Percentiles rank a stretch among this genome's conserved stretches.
Conservation (phyloP, 129 eudicot species). For the Escallonia herrerae region DNA sequence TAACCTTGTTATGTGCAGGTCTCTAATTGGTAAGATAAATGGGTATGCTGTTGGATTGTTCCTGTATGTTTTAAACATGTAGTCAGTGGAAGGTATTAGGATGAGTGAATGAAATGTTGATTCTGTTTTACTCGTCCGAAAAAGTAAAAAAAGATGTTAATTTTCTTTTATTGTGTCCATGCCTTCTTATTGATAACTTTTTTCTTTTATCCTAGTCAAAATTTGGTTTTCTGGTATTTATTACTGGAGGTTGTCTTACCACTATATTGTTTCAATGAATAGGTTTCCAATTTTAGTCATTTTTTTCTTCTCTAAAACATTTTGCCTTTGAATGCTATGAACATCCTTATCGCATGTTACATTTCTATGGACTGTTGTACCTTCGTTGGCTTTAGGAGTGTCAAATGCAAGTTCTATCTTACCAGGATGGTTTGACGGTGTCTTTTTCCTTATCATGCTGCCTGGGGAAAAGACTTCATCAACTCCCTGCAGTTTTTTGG, state of each 20-base stretch:
- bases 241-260: too few species aligned
- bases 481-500: too few species aligned
- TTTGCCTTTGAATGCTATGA: neutral
- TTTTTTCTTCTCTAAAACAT: neutral
- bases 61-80: neutral
- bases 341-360: neutral
- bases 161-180: neutral
- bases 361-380: too few species aligned
- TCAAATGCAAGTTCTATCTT: too few species aligned
- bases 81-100: neutral
- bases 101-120: neutral
- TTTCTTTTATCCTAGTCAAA: too few species aligned
- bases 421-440: too few species aligned
- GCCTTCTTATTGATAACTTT: neutral
- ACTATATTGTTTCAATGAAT: too few species aligned
- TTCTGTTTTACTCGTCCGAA: neutral
- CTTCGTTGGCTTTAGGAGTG: neutral
- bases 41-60: conserved; percentile 5
- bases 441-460: too few species aligned
- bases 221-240: too few species aligned
- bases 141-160: neutral
- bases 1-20: conserved; percentile 87
- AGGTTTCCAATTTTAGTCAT: too few species aligned
- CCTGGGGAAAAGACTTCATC: too few species aligned
- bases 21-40: conserved; percentile 59